phyloP scores from a whole-genome alignment of 176 grass and related monocot species.

The Eleusine coracana region DNA sequence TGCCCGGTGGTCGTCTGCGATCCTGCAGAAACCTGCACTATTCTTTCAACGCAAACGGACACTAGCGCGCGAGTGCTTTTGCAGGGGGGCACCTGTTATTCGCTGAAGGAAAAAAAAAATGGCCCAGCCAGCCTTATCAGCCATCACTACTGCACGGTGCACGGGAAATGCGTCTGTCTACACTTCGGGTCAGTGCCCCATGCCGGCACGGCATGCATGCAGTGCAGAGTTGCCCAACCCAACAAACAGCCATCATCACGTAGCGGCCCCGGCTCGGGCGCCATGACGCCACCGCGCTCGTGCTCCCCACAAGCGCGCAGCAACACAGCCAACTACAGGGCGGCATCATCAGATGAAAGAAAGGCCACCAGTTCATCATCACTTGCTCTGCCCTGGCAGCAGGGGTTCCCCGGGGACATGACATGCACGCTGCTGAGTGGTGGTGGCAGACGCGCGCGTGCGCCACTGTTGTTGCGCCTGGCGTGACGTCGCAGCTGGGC shows the following conservation, averaged over 20 bases:
- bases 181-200: not conserved
- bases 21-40: not conserved
- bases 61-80: not conserved
- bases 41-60: not conserved
- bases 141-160: not conserved
- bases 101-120: not conserved
- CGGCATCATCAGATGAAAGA: too few relatives aligned
- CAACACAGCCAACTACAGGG: not conserved
- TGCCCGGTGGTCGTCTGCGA: not conserved
- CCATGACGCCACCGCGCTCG: constrained; percentile 8
- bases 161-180: not conserved
- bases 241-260: too few relatives aligned
- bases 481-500: not conserved
- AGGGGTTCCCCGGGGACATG: not conserved
- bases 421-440: not conserved
- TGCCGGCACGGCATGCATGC: not conserved
- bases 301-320: constrained; percentile 26
- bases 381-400: not conserved
- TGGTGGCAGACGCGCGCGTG: not conserved
- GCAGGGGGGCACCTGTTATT: not conserved
- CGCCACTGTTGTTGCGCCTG: not conserved
- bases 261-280: too few relatives aligned
- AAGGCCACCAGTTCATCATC: not conserved
- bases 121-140: not conserved
- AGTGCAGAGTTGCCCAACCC: not conserved